These are phyloP conservation scores for Vaccinium myrtillus DNA, from an alignment of 148 eudicot genomes.

Conservation along the genomic window DNA sequence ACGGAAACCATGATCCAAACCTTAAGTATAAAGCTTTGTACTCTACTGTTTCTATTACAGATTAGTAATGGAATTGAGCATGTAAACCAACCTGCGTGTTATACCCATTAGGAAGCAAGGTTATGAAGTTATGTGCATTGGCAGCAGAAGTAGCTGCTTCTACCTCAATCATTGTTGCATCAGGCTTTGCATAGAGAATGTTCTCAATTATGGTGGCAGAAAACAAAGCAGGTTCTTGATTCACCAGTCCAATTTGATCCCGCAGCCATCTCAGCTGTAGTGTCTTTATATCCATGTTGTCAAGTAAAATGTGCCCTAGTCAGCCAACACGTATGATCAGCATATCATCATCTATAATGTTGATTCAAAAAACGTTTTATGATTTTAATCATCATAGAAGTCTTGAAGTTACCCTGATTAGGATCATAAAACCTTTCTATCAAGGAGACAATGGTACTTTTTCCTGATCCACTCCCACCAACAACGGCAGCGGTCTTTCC, in stretches of 20 bases:
- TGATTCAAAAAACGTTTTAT: neutral
- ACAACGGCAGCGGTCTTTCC: constrained; percentile 89
- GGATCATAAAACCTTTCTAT: constrained; percentile 98
- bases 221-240: no score
- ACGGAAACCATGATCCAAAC: no score
- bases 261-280: constrained; percentile 82
- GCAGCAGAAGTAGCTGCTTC: constrained; percentile 92
- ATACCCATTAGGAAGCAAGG: constrained; percentile 93
- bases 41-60: no score
- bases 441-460: constrained; percentile 92
- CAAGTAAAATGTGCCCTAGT: constrained; percentile 74
- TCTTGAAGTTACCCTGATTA: constrained; percentile 55
- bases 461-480: constrained; percentile 98
- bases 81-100: constrained; percentile 73
- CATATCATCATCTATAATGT: neutral
- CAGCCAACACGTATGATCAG: neutral
- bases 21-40: no score
- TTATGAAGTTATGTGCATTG: constrained; percentile 90
- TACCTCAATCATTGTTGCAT: constrained; percentile 84
- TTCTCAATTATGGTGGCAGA: no score
- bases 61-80: no score
- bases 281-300: constrained; percentile 74
- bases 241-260: constrained; percentile 62
- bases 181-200: constrained; percentile 32
- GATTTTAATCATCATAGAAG: neutral